These are phyloP conservation scores for Circinella minor DNA, from an alignment of 371 early-diverging fungal species.

Conservation along the genomic window DNA sequence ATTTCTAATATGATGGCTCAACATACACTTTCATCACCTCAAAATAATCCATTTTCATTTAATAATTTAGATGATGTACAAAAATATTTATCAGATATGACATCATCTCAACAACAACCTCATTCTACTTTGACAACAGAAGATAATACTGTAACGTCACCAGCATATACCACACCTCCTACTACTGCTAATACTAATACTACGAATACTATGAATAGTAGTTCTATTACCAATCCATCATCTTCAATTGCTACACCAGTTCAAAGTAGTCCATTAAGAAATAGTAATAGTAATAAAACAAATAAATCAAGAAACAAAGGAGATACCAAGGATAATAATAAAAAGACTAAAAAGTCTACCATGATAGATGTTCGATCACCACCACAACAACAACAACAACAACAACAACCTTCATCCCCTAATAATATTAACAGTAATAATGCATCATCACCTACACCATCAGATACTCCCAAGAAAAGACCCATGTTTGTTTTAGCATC, in stretches of 20 bases:
- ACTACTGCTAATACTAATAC: neutral
- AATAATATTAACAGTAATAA: neutral
- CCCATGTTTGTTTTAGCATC: slow-evolving; percentile 33
- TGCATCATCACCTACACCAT: slow-evolving; percentile 5
- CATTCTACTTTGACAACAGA: neutral
- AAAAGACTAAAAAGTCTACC: neutral
- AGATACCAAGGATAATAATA: neutral
- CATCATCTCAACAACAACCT: neutral
- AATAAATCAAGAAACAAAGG: neutral
- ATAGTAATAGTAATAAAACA: slow-evolving; percentile 2
- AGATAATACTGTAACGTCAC: neutral
- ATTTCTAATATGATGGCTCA: slow-evolving; percentile 14
- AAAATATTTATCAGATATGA: slow-evolving; percentile 23
- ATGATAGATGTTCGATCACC: neutral
- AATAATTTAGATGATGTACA: slow-evolving; percentile 26
- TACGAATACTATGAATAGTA: too few relatives aligned
- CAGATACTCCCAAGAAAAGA: slow-evolving; percentile 16
- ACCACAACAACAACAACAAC: slow-evolving; percentile 4
- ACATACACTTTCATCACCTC: slow-evolving; percentile 21
- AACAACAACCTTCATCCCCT: slow-evolving; percentile 13
- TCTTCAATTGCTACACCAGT: neutral
- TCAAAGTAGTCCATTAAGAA: neutral
- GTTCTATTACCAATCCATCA: neutral
- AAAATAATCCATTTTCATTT: slow-evolving; percentile 17
- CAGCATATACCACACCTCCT: slow-evolving; percentile 3